These are phyloP conservation scores for Aspergillus clavatus DNA, from an alignment of 2,329 filamentous ascomycete genomes.

Conservation along the genomic window DNA sequence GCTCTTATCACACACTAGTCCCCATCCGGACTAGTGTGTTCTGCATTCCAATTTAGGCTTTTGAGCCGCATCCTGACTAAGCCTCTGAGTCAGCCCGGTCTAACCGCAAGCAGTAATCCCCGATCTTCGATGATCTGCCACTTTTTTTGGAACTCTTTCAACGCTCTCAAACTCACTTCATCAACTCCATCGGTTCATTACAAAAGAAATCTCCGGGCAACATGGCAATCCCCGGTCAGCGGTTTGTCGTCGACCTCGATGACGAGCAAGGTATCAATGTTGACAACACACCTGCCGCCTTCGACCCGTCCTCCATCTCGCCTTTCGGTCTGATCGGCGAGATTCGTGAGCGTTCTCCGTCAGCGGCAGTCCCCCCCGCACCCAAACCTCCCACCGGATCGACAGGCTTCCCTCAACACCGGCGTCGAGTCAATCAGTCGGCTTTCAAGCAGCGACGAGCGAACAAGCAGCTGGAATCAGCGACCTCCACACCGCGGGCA, in stretches of 20 bases:
- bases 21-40: conserved; percentile 11
- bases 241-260: conserved; percentile 57
- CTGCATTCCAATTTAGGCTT: conserved; percentile 31
- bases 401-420: conserved; percentile 84
- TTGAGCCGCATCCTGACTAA: conserved; percentile 34
- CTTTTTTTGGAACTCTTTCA: conserved; percentile 10
- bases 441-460: conserved; percentile 70
- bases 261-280: conserved; percentile 46
- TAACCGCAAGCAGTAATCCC: not conserved
- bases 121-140: conserved; percentile 24
- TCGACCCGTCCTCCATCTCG: conserved; percentile 16
- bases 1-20: conserved; percentile 20
- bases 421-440: conserved; percentile 67
- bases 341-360: conserved; percentile 68
- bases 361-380: conserved; percentile 36
- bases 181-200: too few relatives aligned
- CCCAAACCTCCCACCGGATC: conserved; percentile 55
- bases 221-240: conserved; percentile 55
- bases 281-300: conserved; percentile 13
- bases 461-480: conserved; percentile 21
- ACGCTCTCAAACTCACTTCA: not conserved
- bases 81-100: too few relatives aligned
- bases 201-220: too few relatives aligned
- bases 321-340: conserved; percentile 58
- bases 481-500: conserved; percentile 8